Evolutionary conservation across 495 filamentous ascomycete species (phyloP).

Genomic region (Aspergillus diversus): DNA sequence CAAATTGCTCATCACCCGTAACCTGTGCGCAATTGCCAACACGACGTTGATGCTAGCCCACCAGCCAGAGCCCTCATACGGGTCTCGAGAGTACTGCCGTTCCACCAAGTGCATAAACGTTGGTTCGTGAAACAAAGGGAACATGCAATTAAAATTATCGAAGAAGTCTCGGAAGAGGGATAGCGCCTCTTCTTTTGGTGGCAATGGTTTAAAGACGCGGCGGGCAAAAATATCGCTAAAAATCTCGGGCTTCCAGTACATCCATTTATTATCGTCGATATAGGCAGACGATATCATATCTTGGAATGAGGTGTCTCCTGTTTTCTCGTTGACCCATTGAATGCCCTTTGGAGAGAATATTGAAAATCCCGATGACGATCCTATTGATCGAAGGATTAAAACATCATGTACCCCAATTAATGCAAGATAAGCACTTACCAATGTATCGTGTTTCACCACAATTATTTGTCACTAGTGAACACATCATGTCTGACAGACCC

Average conservation of each 20-base stretch:
- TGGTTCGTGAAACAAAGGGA: conserved; percentile 94
- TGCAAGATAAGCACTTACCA: conserved; percentile 56
- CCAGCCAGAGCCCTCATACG: conserved; percentile 97
- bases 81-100: conserved; percentile 86
- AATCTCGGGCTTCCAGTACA: conserved; percentile 94
- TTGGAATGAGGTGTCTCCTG: conserved; percentile 91
- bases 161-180: conserved; percentile 92
- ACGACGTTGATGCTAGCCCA: conserved; percentile 97
- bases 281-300: conserved; percentile 88
- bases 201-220: conserved; percentile 80
- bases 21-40: conserved; percentile 85
- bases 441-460: conserved; percentile 96
- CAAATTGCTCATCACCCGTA: conserved; percentile 94
- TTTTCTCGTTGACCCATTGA: conserved; percentile 98
- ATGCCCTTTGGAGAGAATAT: conserved; percentile 98
- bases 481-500: conserved; percentile 97
- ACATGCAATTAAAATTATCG: conserved; percentile 98
- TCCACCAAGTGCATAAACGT: conserved; percentile 98
- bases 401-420: conserved; percentile 12
- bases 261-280: conserved; percentile 89
- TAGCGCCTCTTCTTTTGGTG: conserved; percentile 76
- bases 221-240: conserved; percentile 91
- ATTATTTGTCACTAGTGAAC: conserved; percentile 96
- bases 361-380: conserved; percentile 96
- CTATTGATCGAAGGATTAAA: conserved; percentile 46